Percentiles rank a stretch among this genome's conserved stretches.
Conservation (phyloP, 129 eudicot species). For the Centella asiatica region DNA sequence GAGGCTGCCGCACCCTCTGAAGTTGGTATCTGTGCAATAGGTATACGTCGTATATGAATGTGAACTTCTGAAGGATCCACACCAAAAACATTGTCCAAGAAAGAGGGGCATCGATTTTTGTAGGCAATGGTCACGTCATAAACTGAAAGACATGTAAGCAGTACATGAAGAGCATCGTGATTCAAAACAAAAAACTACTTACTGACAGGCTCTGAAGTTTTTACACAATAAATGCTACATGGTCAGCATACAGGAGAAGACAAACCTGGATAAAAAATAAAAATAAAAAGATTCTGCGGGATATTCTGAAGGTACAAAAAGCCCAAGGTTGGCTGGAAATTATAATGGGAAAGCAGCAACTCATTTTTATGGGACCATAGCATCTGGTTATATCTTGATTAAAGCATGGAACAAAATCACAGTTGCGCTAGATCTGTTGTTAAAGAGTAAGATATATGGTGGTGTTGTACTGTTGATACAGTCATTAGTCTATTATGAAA, state of each 20-base stretch:
- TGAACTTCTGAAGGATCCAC: slow-evolving; percentile 85
- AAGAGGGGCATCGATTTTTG: slow-evolving; percentile 71
- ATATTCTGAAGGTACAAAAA: no score
- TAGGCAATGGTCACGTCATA: slow-evolving; percentile 82
- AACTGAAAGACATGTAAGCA: slow-evolving; percentile 31
- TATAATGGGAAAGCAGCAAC: no score
- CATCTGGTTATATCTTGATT: no score
- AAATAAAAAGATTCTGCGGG: no score
- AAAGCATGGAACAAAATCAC: no score
- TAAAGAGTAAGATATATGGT: neutral
- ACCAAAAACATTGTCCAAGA: slow-evolving; percentile 83
- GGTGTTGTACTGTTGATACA: neutral
- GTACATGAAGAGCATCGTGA: neutral
- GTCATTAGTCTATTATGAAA: neutral
- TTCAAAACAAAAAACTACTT: no score
- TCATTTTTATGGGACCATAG: no score
- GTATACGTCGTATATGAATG: slow-evolving; percentile 61
- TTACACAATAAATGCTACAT: no score
- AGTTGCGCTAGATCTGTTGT: no score
- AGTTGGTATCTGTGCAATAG: slow-evolving; percentile 42
- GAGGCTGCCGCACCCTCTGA: slow-evolving; percentile 38
- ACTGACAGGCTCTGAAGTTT: no score
- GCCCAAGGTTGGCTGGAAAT: no score
- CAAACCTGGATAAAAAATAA: neutral
- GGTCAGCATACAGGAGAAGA: neutral